phyloP scores from a whole-genome alignment of 208 protist species.

The Angomonas ambiguus region DNA sequence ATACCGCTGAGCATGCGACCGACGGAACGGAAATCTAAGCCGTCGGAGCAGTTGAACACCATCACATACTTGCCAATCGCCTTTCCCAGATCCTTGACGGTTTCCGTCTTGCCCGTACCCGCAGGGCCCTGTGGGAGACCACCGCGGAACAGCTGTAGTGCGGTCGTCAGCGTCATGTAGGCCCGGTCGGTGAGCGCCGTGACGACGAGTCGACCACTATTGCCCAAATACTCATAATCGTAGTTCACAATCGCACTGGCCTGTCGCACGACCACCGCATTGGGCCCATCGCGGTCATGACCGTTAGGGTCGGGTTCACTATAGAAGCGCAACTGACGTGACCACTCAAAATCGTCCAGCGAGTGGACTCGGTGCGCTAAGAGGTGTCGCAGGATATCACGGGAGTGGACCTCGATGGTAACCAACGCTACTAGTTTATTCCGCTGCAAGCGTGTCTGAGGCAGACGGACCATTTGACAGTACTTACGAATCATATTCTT shows the following conservation, averaged over 20 bases:
- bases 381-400: slow-evolving; percentile 96
- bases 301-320: slow-evolving; percentile 46
- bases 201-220: slow-evolving; percentile 96
- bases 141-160: slow-evolving; percentile 93
- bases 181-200: slow-evolving; percentile 97
- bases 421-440: slow-evolving; percentile 95
- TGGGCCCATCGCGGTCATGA: slow-evolving; percentile 13
- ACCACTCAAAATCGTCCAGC: slow-evolving; percentile 96
- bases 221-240: slow-evolving; percentile 98
- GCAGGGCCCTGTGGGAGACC: slow-evolving; percentile 95
- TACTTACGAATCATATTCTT: slow-evolving; percentile 93
- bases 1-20: slow-evolving; percentile 95
- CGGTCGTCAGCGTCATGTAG: slow-evolving; percentile 98
- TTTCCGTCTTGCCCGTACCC: slow-evolving; percentile 99
- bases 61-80: slow-evolving; percentile 96
- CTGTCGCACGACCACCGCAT: slow-evolving; percentile 82
- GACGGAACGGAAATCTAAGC: slow-evolving; percentile 96
- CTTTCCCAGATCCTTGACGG: slow-evolving; percentile 98
- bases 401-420: slow-evolving; percentile 98
- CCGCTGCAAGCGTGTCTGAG: slow-evolving; percentile 90
- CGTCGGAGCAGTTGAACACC: slow-evolving; percentile 99
- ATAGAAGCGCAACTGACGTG: slow-evolving; percentile 95
- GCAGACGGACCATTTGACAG: slow-evolving; percentile 92
- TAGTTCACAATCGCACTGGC: slow-evolving; percentile 91
- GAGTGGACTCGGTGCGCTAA: slow-evolving; percentile 74